Evolutionary conservation across 1,284 basidiomycete genomes (phyloP).

Genomic region (Malassezia dermatis): DNA sequence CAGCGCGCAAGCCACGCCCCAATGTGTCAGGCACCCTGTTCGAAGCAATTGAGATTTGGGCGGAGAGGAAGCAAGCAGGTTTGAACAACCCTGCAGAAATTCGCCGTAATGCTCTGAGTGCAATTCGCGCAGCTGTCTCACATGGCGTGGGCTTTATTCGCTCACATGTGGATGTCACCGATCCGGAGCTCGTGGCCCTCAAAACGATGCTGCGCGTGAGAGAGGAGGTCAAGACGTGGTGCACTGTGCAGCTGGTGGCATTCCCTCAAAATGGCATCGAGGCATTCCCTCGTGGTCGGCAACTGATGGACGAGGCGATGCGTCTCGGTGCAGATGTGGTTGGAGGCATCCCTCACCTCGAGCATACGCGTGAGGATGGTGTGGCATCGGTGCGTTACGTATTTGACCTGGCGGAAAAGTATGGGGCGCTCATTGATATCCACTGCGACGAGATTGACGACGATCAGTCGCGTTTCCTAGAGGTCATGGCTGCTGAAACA

Average conservation of each 20-base stretch:
- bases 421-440: neutral
- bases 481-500: constrained; percentile 1
- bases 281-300: neutral
- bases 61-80: neutral
- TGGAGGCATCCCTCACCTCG: constrained; percentile 1
- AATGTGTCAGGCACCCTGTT: neutral
- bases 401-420: constrained; percentile 5
- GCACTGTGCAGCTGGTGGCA: neutral
- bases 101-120: neutral
- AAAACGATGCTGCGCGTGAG: neutral
- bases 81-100: constrained; percentile 1
- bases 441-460: constrained; percentile 5
- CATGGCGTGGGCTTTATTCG: constrained; percentile 1
- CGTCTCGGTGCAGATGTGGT: neutral
- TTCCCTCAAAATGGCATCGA: neutral
- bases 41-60: constrained; percentile 1
- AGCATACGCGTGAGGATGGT: constrained; percentile 1
- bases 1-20: neutral
- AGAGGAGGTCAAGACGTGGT: neutral
- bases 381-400: neutral
- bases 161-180: neutral
- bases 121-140: neutral
- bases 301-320: neutral
- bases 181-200: neutral
- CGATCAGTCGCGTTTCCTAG: constrained; percentile 1